Evolutionary conservation across 768 basidiomycete genomes (phyloP).

Genomic region (Trametes maxima): DNA sequence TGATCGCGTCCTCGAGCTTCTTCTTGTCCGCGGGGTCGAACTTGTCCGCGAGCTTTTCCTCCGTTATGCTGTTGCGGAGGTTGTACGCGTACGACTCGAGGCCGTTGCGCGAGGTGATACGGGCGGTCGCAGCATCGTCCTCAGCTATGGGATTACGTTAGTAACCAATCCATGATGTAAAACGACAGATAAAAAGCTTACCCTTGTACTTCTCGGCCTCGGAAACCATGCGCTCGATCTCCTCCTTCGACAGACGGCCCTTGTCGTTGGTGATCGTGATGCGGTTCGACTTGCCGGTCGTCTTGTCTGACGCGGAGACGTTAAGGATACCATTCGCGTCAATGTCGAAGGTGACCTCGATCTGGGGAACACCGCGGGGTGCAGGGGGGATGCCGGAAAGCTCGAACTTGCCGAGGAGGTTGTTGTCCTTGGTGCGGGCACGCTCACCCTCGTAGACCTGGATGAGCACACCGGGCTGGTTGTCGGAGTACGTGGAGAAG

Average conservation of each 20-base stretch:
- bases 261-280: constrained; percentile 97
- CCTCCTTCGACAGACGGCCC: constrained; percentile 95
- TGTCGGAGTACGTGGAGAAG: constrained; percentile 98
- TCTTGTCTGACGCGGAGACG: constrained; percentile 95
- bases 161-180: not conserved
- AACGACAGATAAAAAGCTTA: constrained; percentile 33
- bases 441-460: constrained; percentile 99
- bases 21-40: constrained; percentile 85
- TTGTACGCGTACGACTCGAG: constrained; percentile 96
- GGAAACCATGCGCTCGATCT: constrained; percentile 95
- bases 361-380: constrained; percentile 96
- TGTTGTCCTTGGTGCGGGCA: constrained; percentile 98
- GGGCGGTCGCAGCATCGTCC: constrained; percentile 83
- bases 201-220: constrained; percentile 94
- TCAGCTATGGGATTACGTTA: constrained; percentile 51
- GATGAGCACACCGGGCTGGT: constrained; percentile 98
- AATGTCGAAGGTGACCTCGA: constrained; percentile 98
- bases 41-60: constrained; percentile 86
- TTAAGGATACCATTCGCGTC: constrained; percentile 97
- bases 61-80: constrained; percentile 84
- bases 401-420: constrained; percentile 97
- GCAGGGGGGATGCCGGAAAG: constrained; percentile 95
- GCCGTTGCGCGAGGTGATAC: constrained; percentile 86
- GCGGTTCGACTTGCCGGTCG: constrained; percentile 93
- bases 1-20: constrained; percentile 79